These are phyloP conservation scores for Fagus crenata DNA, from an alignment of 306 rosid genomes.

Conservation along the genomic window DNA sequence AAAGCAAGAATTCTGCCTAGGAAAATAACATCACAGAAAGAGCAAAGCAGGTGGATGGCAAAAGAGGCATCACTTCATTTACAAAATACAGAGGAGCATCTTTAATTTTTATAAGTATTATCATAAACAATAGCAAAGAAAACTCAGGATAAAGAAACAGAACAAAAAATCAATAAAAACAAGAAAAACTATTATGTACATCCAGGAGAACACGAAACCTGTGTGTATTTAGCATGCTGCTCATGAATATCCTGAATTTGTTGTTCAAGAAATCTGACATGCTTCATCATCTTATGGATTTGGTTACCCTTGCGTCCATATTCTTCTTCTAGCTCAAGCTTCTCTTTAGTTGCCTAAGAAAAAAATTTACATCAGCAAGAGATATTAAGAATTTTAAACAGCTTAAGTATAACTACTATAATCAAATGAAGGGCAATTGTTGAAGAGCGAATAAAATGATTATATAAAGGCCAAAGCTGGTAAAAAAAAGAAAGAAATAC, in stretches of 20 bases:
- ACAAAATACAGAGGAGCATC: background rate
- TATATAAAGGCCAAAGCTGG: constrained; percentile 18
- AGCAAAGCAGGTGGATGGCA: background rate
- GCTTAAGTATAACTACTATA: background rate
- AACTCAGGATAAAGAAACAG: background rate
- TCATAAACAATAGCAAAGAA: background rate
- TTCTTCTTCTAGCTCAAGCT: constrained; percentile 53
- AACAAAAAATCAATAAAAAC: background rate
- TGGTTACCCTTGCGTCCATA: constrained; percentile 40
- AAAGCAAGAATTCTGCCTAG: background rate
- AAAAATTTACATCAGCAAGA: constrained; percentile 23
- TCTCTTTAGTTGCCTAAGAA: constrained; percentile 67
- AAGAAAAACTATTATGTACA: constrained; percentile 11
- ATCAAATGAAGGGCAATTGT: constrained; percentile 18
- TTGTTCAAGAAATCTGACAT: constrained; percentile 51
- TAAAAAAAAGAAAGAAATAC: background rate
- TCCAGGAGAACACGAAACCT: constrained; percentile 51
- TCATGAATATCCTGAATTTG: constrained; percentile 67
- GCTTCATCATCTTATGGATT: constrained; percentile 46
- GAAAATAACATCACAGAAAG: background rate
- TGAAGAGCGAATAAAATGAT: background rate
- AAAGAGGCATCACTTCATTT: background rate
- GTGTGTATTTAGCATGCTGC: constrained; percentile 61
- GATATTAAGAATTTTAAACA: constrained; percentile 11
- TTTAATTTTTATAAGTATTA: background rate